phyloP scores from a whole-genome alignment of 2,329 filamentous ascomycete genomes.

The Claviceps purpurea region DNA sequence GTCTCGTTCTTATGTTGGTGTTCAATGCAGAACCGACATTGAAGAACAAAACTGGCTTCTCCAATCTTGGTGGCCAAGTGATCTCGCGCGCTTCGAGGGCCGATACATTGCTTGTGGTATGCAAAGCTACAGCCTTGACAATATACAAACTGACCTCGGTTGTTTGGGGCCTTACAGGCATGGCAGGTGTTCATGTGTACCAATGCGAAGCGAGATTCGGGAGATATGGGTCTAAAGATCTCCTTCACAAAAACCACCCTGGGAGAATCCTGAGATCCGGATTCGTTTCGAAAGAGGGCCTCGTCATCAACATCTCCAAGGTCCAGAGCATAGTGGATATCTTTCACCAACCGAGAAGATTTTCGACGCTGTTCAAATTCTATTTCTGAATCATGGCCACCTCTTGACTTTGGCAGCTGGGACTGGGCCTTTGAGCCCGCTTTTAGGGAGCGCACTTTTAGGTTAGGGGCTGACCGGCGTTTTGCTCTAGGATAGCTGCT shows the following conservation, averaged over 20 bases:
- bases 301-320: slow-evolving; percentile 46
- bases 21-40: slow-evolving; percentile 77
- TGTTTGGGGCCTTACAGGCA: slow-evolving; percentile 40
- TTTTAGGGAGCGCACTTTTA: slow-evolving; percentile 10
- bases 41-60: slow-evolving; percentile 66
- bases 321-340: slow-evolving; percentile 35
- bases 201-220: slow-evolving; percentile 51
- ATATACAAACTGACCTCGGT: slow-evolving; percentile 57
- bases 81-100: slow-evolving; percentile 58
- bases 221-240: slow-evolving; percentile 49
- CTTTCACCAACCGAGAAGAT: slow-evolving; percentile 33
- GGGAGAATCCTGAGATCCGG: slow-evolving; percentile 28
- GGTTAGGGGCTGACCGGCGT: slow-evolving; percentile 11
- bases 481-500: slow-evolving; percentile 9
- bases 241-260: slow-evolving; percentile 58
- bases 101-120: slow-evolving; percentile 76
- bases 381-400: slow-evolving; percentile 29
- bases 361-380: slow-evolving; percentile 40
- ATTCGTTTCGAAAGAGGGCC: slow-evolving; percentile 34
- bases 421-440: slow-evolving; percentile 8
- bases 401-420: slow-evolving; percentile 10
- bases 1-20: slow-evolving; percentile 53
- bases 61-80: slow-evolving; percentile 81
- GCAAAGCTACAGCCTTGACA: slow-evolving; percentile 84
- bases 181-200: slow-evolving; percentile 62